Conservation (phyloP, 495 filamentous ascomycete genomes). For the Podospora appendiculata region DNA sequence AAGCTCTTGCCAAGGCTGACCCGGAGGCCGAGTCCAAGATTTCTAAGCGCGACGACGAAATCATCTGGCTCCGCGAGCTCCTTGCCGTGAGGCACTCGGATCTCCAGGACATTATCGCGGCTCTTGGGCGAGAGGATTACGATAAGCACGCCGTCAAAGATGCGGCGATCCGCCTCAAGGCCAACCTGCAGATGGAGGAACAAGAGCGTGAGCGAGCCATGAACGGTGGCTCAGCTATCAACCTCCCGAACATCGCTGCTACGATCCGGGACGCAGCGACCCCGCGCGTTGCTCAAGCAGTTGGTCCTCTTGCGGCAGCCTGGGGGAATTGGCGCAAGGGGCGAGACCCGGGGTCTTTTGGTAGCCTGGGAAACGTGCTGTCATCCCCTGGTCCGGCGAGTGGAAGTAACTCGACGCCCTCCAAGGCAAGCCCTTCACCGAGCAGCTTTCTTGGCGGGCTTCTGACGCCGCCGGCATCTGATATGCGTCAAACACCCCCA, state of each 20-base stretch:
- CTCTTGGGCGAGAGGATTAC: slow-evolving; percentile 63
- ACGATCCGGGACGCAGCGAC: slow-evolving; percentile 54
- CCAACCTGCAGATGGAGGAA: slow-evolving; percentile 95
- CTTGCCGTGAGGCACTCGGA: slow-evolving; percentile 85
- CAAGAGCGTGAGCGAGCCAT: slow-evolving; percentile 72
- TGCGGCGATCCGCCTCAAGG: slow-evolving; percentile 83
- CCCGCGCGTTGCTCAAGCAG: slow-evolving; percentile 70
- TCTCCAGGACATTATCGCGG: slow-evolving; percentile 81
- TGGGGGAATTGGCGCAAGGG: slow-evolving; percentile 68
- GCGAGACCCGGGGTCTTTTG: slow-evolving; percentile 51
- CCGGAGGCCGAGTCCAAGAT: slow-evolving; percentile 70
- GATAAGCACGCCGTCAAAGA: slow-evolving; percentile 73
- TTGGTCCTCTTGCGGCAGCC: slow-evolving; percentile 69
- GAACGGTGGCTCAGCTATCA: slow-evolving; percentile 49
- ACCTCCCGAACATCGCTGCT: slow-evolving; percentile 45
- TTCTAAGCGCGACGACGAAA: slow-evolving; percentile 86
- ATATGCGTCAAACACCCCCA: slow-evolving; percentile 51
- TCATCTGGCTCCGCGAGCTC: slow-evolving; percentile 89
- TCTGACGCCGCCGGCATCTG: slow-evolving; percentile 71
- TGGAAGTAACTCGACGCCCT: slow-evolving; percentile 50
- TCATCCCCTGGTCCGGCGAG: slow-evolving; percentile 32
- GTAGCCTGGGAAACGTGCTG: slow-evolving; percentile 27
- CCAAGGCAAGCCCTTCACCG: slow-evolving; percentile 46
- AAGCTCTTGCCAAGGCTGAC: slow-evolving; percentile 56
- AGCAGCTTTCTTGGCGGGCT: slow-evolving; percentile 57